A percentile compares a stretch with the other conserved stretches of the same genome.
Conservation (phyloP, 2,329 filamentous ascomycete species). For the Trichoderma sp. region DNA sequence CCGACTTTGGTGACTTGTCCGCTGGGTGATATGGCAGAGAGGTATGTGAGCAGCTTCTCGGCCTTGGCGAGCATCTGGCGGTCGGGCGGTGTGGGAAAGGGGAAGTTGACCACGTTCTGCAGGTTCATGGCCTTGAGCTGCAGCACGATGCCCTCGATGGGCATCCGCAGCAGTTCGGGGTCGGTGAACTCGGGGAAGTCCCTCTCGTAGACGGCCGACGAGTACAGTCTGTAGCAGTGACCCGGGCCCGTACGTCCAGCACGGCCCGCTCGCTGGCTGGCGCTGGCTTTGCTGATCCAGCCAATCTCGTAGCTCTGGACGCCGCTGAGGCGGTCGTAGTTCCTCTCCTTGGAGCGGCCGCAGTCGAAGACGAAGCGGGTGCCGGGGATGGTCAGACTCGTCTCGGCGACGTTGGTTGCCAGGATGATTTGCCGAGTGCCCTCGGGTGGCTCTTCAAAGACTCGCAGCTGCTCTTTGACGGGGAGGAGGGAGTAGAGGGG, state of each 20-base stretch:
- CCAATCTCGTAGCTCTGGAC: conserved; percentile 94
- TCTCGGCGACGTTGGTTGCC: conserved; percentile 96
- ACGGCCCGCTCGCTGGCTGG: conserved; percentile 87
- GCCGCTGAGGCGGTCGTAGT: conserved; percentile 82
- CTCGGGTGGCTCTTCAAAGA: conserved; percentile 84
- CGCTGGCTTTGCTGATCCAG: conserved; percentile 98
- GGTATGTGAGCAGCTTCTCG: conserved; percentile 81
- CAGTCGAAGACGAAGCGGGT: conserved; percentile 96
- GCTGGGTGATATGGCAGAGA: conserved; percentile 73
- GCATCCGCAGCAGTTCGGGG: conserved; percentile 87
- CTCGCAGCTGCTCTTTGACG: conserved; percentile 84
- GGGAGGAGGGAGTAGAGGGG: conserved; percentile 92
- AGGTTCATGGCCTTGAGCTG: conserved; percentile 95
- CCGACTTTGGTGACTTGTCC: conserved; percentile 80
- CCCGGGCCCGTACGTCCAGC: conserved; percentile 94
- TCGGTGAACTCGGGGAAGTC: conserved; percentile 85
- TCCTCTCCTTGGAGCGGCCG: conserved; percentile 87
- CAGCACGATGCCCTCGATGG: conserved; percentile 88
- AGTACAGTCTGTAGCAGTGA: conserved; percentile 94
- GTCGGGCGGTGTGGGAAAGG: conserved; percentile 90
- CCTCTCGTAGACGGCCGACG: conserved; percentile 88
- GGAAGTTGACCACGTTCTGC: conserved; percentile 88
- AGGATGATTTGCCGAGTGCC: conserved; percentile 83
- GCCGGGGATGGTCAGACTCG: conserved; percentile 92
- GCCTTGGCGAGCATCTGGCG: conserved; percentile 75